Conservation (phyloP, 352 stramenopile genomes). For the Peronospora destructor region DNA sequence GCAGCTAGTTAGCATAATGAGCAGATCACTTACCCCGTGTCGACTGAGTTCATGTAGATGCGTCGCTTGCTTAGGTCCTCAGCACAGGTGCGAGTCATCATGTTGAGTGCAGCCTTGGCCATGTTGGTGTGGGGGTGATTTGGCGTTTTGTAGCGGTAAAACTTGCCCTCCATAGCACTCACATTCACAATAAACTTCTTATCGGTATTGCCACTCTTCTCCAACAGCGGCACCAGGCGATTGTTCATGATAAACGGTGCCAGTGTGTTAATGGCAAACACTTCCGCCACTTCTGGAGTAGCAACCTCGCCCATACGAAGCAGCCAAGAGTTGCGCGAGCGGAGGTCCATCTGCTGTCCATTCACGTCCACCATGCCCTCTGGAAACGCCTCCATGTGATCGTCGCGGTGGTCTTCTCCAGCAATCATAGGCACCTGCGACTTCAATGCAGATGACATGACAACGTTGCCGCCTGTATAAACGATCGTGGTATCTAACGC, state of each 20-base stretch:
- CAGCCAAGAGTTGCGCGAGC: conserved; percentile 92
- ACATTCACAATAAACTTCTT: conserved; percentile 96
- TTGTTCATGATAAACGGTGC: conserved; percentile 97
- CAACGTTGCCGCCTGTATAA: conserved; percentile 22
- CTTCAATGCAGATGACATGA: conserved; percentile 75
- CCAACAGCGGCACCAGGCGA: conserved; percentile 86
- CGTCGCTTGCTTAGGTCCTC: conserved; percentile 90
- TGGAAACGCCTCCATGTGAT: conserved; percentile 54
- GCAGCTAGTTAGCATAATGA: neutral
- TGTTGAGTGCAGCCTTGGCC: conserved; percentile 96
- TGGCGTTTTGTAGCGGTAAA: conserved; percentile 95
- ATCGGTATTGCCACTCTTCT: conserved; percentile 41
- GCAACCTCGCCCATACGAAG: conserved; percentile 92
- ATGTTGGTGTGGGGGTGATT: conserved; percentile 98
- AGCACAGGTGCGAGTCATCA: conserved; percentile 95
- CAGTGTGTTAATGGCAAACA: conserved; percentile 93
- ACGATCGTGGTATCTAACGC: conserved; percentile 16
- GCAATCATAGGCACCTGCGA: conserved; percentile 76
- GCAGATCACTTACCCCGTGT: conserved; percentile 83
- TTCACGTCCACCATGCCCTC: conserved; percentile 90
- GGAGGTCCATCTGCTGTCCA: conserved; percentile 93
- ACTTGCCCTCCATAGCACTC: conserved; percentile 97
- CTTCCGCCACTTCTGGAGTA: conserved; percentile 78
- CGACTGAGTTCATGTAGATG: conserved; percentile 98
- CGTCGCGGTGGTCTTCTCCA: conserved; percentile 57